Evolutionary conservation across 768 basidiomycete species (phyloP).

Genomic region (Phylloporus sp.): DNA sequence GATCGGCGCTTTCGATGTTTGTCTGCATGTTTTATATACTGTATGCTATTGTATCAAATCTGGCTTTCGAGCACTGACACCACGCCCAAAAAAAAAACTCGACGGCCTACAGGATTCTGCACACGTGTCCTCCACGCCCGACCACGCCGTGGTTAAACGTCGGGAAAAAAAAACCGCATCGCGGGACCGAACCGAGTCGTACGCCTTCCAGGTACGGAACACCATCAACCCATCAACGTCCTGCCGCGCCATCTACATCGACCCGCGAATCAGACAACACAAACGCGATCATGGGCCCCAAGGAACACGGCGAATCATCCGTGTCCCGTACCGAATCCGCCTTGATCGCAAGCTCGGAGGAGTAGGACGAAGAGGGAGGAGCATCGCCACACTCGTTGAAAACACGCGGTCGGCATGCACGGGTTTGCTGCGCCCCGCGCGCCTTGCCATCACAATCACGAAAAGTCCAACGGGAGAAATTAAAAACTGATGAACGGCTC

Average conservation of each 20-base stretch:
- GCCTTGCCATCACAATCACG: too few relatives aligned
- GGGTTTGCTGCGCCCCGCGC: constrained; percentile 11
- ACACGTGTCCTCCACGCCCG: background rate
- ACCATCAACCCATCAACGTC: too few relatives aligned
- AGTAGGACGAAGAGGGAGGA: too few relatives aligned
- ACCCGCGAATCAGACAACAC: background rate
- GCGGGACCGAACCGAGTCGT: constrained; percentile 9
- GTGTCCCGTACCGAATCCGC: too few relatives aligned
- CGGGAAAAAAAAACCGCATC: background rate
- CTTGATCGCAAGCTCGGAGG: constrained; percentile 4
- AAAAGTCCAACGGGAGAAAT: background rate
- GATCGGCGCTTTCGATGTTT: background rate
- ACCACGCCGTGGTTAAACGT: background rate
- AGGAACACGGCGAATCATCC: background rate
- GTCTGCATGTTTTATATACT: background rate
- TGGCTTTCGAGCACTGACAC: too few relatives aligned
- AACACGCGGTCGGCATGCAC: constrained; percentile 18
- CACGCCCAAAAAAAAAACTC: background rate
- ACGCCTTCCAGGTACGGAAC: too few relatives aligned
- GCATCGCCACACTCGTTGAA: constrained; percentile 20
- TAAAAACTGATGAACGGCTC: background rate
- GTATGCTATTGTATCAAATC: background rate
- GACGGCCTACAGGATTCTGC: too few relatives aligned
- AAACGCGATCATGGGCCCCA: constrained; percentile 6
- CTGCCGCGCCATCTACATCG: too few relatives aligned